Base-by-base conservation (phyloP, 202 grass and related monocot species). In the Zoysia matrella region DNA sequence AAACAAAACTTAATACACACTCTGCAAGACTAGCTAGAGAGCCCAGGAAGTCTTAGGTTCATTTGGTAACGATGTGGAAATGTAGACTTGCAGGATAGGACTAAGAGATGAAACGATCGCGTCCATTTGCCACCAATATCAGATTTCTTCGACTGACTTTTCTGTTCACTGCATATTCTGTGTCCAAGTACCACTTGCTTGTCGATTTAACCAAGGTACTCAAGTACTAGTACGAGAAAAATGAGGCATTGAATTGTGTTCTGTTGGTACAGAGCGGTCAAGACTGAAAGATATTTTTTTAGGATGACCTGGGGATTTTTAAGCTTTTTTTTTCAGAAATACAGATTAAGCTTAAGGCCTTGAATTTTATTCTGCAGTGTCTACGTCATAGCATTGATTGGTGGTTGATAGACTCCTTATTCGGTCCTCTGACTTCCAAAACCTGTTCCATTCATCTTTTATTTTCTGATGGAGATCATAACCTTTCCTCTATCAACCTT, bases 351-450 rank as follows among this genome's bases (percentile, higher is more conserved):
- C 8, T 13, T 71, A 0, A 56, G 73, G 51, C 44, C 15, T 8
- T 65, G 43, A 4, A 49, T 82, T 64, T 71, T 9, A 16, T 7
- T 76, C 18, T 65, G 3, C 46, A 11, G 6, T 47, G 3, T 9
- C 10, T 1, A 55, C 53, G 0, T 82, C 67, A 42, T 81, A 57
- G n/a, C 47, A 49, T 73, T 83, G 42, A 60, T 11, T 48, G 47
- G 9, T 57, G 52, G 8, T 71, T 63, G 46, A n/a, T n/a, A n/a
- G n/a, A 43, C 47, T 11, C 5, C 18, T 72, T 78, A 39, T 53
- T 15, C 52, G 12, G 45, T 30, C 67, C 55, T 22, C 36, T 54
- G 66, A 68, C 44, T 83, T 58, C 51, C 60, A 60, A 66, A 52
- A 71, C 6, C 30, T 65, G 61, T 14, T 2, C 2, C 22, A 56